These are phyloP conservation scores for Pseudopithomyces maydicus DNA, from an alignment of 2,329 filamentous ascomycete species.

Conservation along the genomic window DNA sequence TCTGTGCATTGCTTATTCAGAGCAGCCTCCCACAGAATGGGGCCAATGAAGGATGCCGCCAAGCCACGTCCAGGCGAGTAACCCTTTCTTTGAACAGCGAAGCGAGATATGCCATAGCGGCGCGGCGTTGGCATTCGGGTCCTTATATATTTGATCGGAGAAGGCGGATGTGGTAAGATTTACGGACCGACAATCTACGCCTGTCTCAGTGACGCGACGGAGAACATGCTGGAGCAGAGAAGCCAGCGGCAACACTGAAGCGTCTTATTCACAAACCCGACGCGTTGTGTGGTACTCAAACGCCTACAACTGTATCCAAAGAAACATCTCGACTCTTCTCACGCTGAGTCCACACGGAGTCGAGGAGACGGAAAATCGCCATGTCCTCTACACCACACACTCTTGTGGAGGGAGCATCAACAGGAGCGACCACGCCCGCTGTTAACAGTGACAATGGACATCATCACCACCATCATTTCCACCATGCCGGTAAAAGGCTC, in stretches of 20 bases:
- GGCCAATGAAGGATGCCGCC: not conserved
- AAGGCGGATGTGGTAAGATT: not conserved
- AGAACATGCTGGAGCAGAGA: not conserved
- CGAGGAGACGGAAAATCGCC: not conserved
- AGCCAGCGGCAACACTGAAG: not conserved
- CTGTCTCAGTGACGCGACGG: not conserved
- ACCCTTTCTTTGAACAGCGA: not conserved
- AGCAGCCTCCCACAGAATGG: not conserved
- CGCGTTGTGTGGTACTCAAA: no score
- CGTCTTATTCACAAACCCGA: not conserved
- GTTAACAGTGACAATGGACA: slow-evolving; percentile 1
- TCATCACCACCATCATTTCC: slow-evolving; percentile 28
- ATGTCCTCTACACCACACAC: slow-evolving; percentile 6
- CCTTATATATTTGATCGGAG: not conserved
- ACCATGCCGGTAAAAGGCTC: slow-evolving; percentile 48
- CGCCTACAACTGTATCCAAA: no score
- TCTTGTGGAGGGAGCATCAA: slow-evolving; percentile 2
- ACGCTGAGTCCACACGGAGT: not conserved
- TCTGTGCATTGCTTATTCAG: slow-evolving; percentile 3
- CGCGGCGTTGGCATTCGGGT: not conserved
- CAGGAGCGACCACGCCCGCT: slow-evolving; percentile 6
- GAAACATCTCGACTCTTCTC: no score
- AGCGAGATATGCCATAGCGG: not conserved
- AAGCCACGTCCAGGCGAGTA: not conserved
- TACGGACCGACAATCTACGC: not conserved